Evolutionary conservation across 2,329 filamentous ascomycete species (phyloP).

Genomic region (Beauveria brongniartii): DNA sequence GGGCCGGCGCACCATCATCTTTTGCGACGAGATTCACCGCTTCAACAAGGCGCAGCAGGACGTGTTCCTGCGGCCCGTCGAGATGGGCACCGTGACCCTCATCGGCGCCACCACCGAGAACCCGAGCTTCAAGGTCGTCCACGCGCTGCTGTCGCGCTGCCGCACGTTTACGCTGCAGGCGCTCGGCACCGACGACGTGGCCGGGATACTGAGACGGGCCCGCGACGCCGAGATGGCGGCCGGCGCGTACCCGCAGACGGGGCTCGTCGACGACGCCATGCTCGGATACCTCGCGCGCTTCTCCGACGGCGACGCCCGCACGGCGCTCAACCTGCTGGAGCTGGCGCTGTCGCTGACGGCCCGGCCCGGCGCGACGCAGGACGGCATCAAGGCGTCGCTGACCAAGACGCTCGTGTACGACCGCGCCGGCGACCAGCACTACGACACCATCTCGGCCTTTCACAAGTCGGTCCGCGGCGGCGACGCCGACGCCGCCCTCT

Average conservation of each 20-base stretch:
- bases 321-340: conserved; percentile 85
- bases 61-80: conserved; percentile 86
- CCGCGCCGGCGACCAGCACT: conserved; percentile 89
- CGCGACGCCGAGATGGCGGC: conserved; percentile 48
- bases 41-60: conserved; percentile 92
- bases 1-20: conserved; percentile 87
- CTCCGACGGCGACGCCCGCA: conserved; percentile 86
- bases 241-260: conserved; percentile 29
- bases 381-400: conserved; percentile 70
- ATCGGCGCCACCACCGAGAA: conserved; percentile 97
- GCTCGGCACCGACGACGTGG: conserved; percentile 63
- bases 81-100: conserved; percentile 80
- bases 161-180: conserved; percentile 81
- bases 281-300: conserved; percentile 77
- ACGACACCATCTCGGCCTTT: conserved; percentile 94
- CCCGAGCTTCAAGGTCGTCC: conserved; percentile 86
- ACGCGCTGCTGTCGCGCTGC: conserved; percentile 79
- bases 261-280: conserved; percentile 68
- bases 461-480: conserved; percentile 91
- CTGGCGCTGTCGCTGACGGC: conserved; percentile 66
- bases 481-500: conserved; percentile 79
- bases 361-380: conserved; percentile 57
- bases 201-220: conserved; percentile 68
- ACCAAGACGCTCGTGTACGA: conserved; percentile 95
- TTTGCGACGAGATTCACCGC: conserved; percentile 93